Percentiles rank a stretch among this genome's conserved stretches.
Conservation (phyloP, 345 rosid genomes). For the Boechera stricta region DNA sequence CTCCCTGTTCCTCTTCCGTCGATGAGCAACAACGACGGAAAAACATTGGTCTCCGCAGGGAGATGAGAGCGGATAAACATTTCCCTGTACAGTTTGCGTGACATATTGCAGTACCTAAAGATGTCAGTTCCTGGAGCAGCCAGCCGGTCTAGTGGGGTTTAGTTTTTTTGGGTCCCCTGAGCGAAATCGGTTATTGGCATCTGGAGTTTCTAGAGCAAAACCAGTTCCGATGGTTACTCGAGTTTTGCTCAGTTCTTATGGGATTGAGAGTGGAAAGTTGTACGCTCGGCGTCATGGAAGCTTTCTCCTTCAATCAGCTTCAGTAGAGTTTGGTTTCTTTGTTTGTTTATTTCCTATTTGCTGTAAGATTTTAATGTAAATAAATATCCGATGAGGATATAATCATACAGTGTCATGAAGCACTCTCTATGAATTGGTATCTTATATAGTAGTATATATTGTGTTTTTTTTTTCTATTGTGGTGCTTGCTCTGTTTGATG, state of each 20-base stretch:
- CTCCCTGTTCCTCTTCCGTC: slow-evolving; percentile 35
- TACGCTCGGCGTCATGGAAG: slow-evolving; percentile 12
- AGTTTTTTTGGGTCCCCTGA: slow-evolving; percentile 29
- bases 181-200: slow-evolving; percentile 26
- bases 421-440: slow-evolving; percentile 24
- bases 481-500: neutral
- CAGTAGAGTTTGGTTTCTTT: slow-evolving; percentile 21
- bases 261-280: slow-evolving; percentile 13
- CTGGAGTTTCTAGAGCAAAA: slow-evolving; percentile 24
- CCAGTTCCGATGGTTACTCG: slow-evolving; percentile 26
- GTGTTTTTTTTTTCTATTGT: neutral
- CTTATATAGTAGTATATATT: neutral
- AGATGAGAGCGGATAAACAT: slow-evolving; percentile 29
- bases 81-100: slow-evolving; percentile 40
- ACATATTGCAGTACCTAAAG: slow-evolving; percentile 28
- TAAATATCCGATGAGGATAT: slow-evolving; percentile 19
- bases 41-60: slow-evolving; percentile 40
- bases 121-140: slow-evolving; percentile 25
- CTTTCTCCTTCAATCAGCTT: slow-evolving; percentile 30
- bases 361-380: neutral
- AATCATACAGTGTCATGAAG: slow-evolving; percentile 2
- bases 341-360: slow-evolving; percentile 3
- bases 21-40: slow-evolving; percentile 17
- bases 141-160: slow-evolving; percentile 43
- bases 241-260: slow-evolving; percentile 34